These are phyloP conservation scores for Flaveria floridana DNA, from an alignment of 140 eudicot genomes.

Conservation along the genomic window DNA sequence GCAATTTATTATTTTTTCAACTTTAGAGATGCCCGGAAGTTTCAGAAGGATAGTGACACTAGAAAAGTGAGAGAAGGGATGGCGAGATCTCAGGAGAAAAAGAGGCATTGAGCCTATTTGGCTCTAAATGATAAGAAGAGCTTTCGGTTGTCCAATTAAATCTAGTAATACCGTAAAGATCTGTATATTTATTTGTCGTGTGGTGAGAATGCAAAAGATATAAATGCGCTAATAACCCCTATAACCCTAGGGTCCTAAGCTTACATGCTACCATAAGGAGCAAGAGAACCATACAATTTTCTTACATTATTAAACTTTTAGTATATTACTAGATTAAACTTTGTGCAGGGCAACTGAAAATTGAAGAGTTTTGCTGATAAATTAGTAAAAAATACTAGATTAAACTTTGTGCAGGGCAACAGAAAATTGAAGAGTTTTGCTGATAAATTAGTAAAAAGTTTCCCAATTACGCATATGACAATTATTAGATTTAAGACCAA, in stretches of 20 bases:
- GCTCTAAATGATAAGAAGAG: neutral
- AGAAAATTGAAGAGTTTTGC: slow-evolving; percentile 5
- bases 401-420: neutral
- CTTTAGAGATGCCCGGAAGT: neutral
- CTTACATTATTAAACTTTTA: neutral
- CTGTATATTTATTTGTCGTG: neutral
- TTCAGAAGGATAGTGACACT: neutral
- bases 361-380: too few relatives aligned
- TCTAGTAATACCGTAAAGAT: neutral
- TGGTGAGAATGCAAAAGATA: neutral
- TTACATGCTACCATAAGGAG: neutral
- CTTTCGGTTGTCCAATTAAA: too few relatives aligned
- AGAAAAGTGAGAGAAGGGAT: neutral
- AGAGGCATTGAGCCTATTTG: neutral
- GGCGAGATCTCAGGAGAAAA: neutral
- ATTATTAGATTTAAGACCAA: neutral
- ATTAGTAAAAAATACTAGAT: neutral
- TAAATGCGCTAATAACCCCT: neutral
- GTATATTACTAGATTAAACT: neutral
- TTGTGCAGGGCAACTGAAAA: too few relatives aligned
- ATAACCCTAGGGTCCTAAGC: neutral
- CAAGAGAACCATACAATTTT: neutral
- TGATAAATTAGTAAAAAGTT: neutral
- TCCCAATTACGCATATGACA: slow-evolving; percentile 2
- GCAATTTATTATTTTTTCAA: neutral